Conservation (phyloP, 129 eudicot genomes). For the Saposhnikovia divaricata region DNA sequence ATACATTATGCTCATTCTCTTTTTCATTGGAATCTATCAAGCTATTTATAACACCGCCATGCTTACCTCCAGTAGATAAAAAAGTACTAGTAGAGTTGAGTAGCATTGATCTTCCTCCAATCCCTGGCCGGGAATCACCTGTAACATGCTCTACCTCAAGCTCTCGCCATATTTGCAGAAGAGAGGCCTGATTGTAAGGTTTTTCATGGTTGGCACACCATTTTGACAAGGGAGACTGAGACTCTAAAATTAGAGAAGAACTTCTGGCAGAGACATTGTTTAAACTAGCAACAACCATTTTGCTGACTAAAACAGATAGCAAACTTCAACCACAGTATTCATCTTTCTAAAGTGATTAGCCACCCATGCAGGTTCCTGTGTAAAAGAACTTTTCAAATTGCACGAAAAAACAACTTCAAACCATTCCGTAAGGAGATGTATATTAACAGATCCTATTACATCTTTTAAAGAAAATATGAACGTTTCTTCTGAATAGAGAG, state of each 20-base stretch:
- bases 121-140: slow-evolving; percentile 11
- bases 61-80: background rate
- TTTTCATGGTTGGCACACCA: slow-evolving; percentile 36
- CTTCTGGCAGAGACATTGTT: slow-evolving; percentile 45
- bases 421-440: background rate
- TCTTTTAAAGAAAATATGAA: background rate
- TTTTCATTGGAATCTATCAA: slow-evolving; percentile 32
- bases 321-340: slow-evolving; percentile 11
- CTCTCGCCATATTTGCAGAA: slow-evolving; percentile 81
- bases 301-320: slow-evolving; percentile 2
- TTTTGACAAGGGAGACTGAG: slow-evolving; percentile 38
- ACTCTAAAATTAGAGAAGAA: slow-evolving; percentile 35
- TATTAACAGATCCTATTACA: background rate
- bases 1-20: slow-evolving; percentile 30
- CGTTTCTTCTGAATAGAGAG: background rate
- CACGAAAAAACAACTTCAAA: background rate
- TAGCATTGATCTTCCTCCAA: slow-evolving; percentile 8
- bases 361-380: background rate
- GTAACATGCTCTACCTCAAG: slow-evolving; percentile 54
- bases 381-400: background rate
- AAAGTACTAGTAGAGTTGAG: no score
- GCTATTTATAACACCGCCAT: slow-evolving; percentile 16
- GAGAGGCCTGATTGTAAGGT: slow-evolving; percentile 45
- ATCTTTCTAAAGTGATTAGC: slow-evolving; percentile 10
- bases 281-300: slow-evolving; percentile 74